phyloP scores from a whole-genome alignment of 352 stramenopile species.

The Globisporangium irregulare region DNA sequence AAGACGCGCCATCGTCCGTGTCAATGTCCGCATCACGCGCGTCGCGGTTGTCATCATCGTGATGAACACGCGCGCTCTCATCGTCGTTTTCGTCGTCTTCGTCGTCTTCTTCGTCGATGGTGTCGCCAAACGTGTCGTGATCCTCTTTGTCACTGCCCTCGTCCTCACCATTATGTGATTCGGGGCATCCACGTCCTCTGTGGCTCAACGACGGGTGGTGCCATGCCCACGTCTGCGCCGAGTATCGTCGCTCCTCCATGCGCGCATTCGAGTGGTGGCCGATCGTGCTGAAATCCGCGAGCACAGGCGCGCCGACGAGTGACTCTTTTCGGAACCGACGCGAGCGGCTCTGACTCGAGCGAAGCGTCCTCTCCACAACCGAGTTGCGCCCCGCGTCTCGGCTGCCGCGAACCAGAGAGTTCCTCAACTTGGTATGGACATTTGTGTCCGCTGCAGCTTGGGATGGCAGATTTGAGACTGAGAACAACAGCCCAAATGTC shows the following conservation, averaged over 20 bases:
- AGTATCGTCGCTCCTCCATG: constrained; percentile 41
- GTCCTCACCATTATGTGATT: not conserved
- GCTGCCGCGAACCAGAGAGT: not conserved
- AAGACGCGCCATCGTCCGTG: constrained; percentile 9
- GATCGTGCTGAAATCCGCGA: constrained; percentile 27
- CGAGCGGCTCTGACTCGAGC: constrained; percentile 8
- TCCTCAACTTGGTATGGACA: not conserved
- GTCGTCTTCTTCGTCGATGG: constrained; percentile 20
- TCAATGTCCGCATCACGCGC: constrained; percentile 12
- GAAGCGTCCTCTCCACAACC: constrained; percentile 5
- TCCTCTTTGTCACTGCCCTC: constrained; percentile 11
- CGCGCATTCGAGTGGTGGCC: constrained; percentile 51
- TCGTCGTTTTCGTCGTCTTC: constrained; percentile 17
- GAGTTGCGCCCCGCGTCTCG: constrained; percentile 10
- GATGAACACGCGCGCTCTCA: constrained; percentile 5
- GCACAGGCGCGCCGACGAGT: constrained; percentile 35
- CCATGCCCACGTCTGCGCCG: constrained; percentile 61
- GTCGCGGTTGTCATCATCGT: constrained; percentile 13
- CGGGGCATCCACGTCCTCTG: not conserved
- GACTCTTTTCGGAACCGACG: constrained; percentile 27
- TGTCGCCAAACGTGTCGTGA: constrained; percentile 17
- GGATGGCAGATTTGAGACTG: not conserved
- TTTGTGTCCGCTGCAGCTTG: not conserved
- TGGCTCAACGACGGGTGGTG: constrained; percentile 6
- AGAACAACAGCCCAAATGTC: not conserved